These are phyloP conservation scores for Alliaria petiolata DNA, from an alignment of 345 rosid genomes.

Conservation along the genomic window DNA sequence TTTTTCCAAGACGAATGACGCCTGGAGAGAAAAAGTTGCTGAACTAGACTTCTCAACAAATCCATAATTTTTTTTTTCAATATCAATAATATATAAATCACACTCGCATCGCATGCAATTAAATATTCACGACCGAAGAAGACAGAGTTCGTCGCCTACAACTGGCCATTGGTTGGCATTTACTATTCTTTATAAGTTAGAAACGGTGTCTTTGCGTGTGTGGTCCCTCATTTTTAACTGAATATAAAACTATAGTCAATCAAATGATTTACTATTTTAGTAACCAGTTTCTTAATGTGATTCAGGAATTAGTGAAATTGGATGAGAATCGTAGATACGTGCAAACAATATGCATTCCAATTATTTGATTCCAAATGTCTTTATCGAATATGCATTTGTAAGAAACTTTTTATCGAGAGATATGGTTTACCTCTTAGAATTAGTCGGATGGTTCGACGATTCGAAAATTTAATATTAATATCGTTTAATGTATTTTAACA, in stretches of 20 bases:
- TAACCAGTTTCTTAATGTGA: background rate
- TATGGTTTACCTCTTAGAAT: too few relatives aligned
- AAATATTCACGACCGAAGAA: slow-evolving; percentile 8
- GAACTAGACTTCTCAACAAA: slow-evolving; percentile 12
- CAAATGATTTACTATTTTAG: background rate
- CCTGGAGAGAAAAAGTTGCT: background rate
- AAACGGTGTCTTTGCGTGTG: slow-evolving; percentile 16
- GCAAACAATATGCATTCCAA: too few relatives aligned
- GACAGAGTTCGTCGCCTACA: slow-evolving; percentile 20
- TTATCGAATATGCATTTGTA: too few relatives aligned
- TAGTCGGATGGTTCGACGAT: too few relatives aligned
- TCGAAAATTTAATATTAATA: too few relatives aligned
- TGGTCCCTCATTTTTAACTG: slow-evolving; percentile 16
- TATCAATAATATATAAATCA: too few relatives aligned
- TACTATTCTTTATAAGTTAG: slow-evolving; percentile 11
- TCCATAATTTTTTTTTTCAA: background rate
- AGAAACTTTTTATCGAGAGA: too few relatives aligned
- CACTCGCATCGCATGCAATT: slow-evolving; percentile 22
- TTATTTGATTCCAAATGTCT: too few relatives aligned
- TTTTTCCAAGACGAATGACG: background rate
- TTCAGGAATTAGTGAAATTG: background rate
- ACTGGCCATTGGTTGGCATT: slow-evolving; percentile 31
- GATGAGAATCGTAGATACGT: background rate
- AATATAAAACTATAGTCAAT: background rate
- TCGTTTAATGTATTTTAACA: too few relatives aligned